Base-by-base conservation (phyloP, 1,284 basidiomycete genomes). In the Malassezia nana region DNA sequence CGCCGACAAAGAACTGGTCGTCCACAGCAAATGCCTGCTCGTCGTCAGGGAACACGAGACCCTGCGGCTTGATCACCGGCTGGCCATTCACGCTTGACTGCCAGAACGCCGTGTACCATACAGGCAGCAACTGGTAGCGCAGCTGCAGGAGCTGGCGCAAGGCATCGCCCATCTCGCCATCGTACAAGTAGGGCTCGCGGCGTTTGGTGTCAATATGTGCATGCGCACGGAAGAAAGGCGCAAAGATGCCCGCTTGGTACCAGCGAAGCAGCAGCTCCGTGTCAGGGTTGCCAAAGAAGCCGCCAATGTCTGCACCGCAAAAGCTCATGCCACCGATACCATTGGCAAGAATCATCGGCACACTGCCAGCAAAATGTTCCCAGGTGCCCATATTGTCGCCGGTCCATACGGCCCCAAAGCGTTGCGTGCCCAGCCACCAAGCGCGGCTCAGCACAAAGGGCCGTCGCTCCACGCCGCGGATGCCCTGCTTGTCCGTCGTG, bases 181-280 rank as follows among this genome's bases (percentile, higher is more conserved):
- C 87, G 49, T 87, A 81, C 0, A 98, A 80, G 79, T 85, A 98
- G 0, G 92, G 92, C 75, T 99, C 94, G 43, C 92, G 83, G 38
- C 94, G 83, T 78, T 96, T 98, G 39, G 92, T 94, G 75, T 99
- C 94, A 66, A 95, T 85, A 75, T 96, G 91, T 4, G 92, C 94
- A 75, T 98, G 94, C 0, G 92, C 92, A 49, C 92, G 83, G 84
- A 98, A 92, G 82, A 99, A 99, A 3, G 92, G 92, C 60, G 85
- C 85, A 75, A 96, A 94, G 10, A 85, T 83, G 25, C 92, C 94
- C 31, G 91, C 85, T 77, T 89, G 89, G 72, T 98, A 96, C 92
- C 92, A 98, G 32, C 94, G 81, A 7, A 92, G 84, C 26, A 99
- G 83, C 82, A 96, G 89, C 72, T 98, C 92, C 1, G 84, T 80